These are phyloP conservation scores for Syzygium syzygioides DNA, from an alignment of 441 rosid genomes.

Conservation along the genomic window DNA sequence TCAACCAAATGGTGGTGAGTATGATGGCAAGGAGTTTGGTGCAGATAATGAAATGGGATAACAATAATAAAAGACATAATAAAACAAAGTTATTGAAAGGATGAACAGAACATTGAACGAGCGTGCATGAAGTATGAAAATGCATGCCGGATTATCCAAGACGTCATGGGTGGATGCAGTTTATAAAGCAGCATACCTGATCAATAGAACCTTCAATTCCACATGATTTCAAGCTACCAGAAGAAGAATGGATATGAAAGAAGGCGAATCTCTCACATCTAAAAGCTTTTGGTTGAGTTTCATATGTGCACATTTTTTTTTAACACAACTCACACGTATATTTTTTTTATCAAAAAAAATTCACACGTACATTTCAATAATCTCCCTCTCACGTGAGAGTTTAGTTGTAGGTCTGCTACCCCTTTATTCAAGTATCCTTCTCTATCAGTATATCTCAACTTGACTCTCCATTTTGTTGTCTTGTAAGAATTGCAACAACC, in stretches of 20 bases:
- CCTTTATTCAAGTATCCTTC: neutral
- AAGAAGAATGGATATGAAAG: neutral
- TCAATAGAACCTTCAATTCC: neutral
- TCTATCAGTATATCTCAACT: neutral
- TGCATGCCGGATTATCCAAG: neutral
- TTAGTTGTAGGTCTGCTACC: neutral
- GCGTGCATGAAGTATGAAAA: neutral
- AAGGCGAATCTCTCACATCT: neutral
- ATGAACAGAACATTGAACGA: neutral
- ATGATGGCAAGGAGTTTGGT: neutral
- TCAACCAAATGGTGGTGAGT: neutral
- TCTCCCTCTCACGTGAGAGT: neutral
- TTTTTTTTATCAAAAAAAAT: neutral
- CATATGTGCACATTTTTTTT: neutral
- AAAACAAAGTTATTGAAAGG: neutral
- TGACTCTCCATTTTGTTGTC: neutral
- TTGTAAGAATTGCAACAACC: neutral
- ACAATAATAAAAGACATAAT: neutral
- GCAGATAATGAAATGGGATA: neutral
- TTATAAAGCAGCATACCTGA: neutral
- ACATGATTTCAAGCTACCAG: neutral
- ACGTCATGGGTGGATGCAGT: neutral
- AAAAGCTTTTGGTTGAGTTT: neutral
- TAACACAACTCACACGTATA: neutral
- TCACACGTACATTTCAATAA: neutral